These are phyloP conservation scores for Candida chauliodis DNA, from an alignment of 805 yeast genomes.

Conservation along the genomic window DNA sequence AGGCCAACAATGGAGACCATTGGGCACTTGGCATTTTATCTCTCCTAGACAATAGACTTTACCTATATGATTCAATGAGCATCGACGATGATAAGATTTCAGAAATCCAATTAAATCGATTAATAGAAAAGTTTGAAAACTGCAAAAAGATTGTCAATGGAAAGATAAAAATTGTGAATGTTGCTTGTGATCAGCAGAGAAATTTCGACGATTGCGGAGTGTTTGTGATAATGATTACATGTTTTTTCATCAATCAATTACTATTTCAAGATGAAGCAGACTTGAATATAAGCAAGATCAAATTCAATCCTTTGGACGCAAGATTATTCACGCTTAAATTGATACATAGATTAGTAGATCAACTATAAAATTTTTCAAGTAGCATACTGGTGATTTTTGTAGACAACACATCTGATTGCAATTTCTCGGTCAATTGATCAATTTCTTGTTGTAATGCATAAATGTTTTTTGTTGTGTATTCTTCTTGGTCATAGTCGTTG, in stretches of 20 bases:
- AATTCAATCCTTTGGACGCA: slow-evolving; percentile 47
- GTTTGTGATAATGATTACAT: slow-evolving; percentile 35
- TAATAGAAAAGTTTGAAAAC: slow-evolving; percentile 19
- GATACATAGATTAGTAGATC: slow-evolving; percentile 13
- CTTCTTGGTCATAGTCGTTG: slow-evolving; percentile 14
- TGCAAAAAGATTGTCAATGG: slow-evolving; percentile 20
- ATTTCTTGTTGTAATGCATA: slow-evolving; percentile 11
- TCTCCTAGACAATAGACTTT: slow-evolving; percentile 43
- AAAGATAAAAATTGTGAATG: slow-evolving; percentile 22
- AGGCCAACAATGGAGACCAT: slow-evolving; percentile 67
- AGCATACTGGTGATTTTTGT: slow-evolving; percentile 23
- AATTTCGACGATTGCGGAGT: slow-evolving; percentile 70
- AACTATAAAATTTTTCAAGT: slow-evolving; percentile 21
- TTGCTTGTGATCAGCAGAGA: slow-evolving; percentile 54
- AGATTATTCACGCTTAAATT: slow-evolving; percentile 38
- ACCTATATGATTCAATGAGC: slow-evolving; percentile 60
- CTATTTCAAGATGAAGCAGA: slow-evolving; percentile 23
- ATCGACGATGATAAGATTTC: slow-evolving; percentile 22
- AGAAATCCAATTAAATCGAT: slow-evolving; percentile 20
- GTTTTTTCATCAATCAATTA: slow-evolving; percentile 29
- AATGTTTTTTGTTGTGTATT: neutral
- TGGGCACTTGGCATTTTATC: slow-evolving; percentile 66
- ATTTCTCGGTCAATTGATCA: slow-evolving; percentile 10
- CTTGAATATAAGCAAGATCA: slow-evolving; percentile 37
- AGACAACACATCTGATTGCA: slow-evolving; percentile 24